phyloP scores from a whole-genome alignment of 176 grass and related monocot genomes.

The Carex myosuroides region DNA sequence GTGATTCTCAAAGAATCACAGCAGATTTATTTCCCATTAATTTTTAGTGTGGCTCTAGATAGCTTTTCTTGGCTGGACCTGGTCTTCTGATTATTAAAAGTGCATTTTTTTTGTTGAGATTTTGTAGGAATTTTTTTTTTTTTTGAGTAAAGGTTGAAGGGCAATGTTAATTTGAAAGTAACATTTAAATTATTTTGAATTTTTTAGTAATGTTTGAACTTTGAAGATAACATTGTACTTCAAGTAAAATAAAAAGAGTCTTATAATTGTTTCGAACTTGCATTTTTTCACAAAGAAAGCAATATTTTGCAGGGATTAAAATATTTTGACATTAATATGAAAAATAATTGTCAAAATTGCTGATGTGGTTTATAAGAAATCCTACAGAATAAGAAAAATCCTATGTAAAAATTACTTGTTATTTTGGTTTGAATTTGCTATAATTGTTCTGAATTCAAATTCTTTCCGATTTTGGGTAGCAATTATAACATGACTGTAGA shows the following conservation, averaged over 20 bases:
- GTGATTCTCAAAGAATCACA: too few species aligned
- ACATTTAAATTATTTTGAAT: too few species aligned
- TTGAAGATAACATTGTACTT: too few species aligned
- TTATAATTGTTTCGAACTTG: too few species aligned
- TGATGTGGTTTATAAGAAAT: neutral
- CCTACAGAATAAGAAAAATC: neutral
- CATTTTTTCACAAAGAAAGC: too few species aligned
- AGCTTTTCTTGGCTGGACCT: neutral
- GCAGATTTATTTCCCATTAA: neutral
- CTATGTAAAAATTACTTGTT: neutral
- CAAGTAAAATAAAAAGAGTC: too few species aligned
- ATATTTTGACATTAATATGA: too few species aligned
- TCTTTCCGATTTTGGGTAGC: neutral
- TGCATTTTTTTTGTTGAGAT: neutral
- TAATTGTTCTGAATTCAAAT: neutral
- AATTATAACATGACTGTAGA: neutral
- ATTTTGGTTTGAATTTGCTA: neutral
- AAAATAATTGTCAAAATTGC: too few species aligned
- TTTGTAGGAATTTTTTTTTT: neutral
- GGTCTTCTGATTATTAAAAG: neutral
- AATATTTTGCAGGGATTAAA: neutral
- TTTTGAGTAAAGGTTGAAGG: too few species aligned
- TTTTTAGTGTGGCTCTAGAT: neutral
- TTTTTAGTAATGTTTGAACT: too few species aligned
- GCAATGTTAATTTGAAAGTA: too few species aligned